Base-by-base conservation (phyloP, 345 rosid species). In the Schrenkiella parvula region DNA sequence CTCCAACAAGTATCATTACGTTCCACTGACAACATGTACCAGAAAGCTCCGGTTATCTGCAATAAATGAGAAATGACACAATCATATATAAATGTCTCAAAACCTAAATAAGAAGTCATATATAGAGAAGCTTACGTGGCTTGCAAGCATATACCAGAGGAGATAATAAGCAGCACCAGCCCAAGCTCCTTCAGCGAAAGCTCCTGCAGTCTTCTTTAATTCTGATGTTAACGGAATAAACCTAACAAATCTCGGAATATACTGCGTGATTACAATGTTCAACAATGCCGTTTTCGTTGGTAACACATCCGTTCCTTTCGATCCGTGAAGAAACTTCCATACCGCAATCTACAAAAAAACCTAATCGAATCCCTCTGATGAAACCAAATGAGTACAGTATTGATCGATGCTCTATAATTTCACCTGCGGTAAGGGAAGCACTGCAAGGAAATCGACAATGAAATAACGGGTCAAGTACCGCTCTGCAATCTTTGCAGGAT, bases 141-240 rank as follows among this genome's bases (percentile, higher is more conserved):
- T 88, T 15, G 92, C 87, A 64, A 89, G 89, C 84, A 92, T 39
- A 82, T 89, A 92, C 95, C 98, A 92, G 4, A 92, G 89, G 46
- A 92, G 81, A 66, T 92, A 92, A 77, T 92, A 89, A 5, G 95
- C 95, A 21, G 95, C 96, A 61, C 95, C 95, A 41, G 84, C 83
- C 88, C 86, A 83, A 50, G 92, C 96, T 25, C 95, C 84, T 39
- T 92, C 96, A 39, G 92, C 98, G 26, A 92, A 89, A 43, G 78
- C 93, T 35, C 96, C 98, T 0, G 92, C 91, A 10, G 89, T 78
- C 82, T 88, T 92, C 70, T 92, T 89, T 51, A 92, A 82, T 55
- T 89, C 96, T 32, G 98, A 92, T 53, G 82, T 88, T 65, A 89
- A 72, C 26, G 95, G 98, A 43, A 89, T 46, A 80, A 89, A 79